Conservation (phyloP, 306 rosid species). For the Urtica urens region DNA sequence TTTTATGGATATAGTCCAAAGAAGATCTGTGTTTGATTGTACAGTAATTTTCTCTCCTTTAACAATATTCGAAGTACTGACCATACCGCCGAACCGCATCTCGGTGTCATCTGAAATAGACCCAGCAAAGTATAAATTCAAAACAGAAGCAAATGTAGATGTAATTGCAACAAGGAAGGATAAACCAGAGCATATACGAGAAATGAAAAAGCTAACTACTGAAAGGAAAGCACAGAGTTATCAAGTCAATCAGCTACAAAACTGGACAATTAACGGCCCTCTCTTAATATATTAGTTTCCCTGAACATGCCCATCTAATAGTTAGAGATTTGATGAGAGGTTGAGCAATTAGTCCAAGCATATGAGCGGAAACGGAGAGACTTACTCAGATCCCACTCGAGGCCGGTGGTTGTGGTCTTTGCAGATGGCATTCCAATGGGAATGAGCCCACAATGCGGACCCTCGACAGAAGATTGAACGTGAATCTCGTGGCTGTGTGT, state of each 20-base stretch:
- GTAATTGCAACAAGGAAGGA: too few relatives aligned
- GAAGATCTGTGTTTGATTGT: slow-evolving; percentile 83
- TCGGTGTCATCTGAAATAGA: slow-evolving; percentile 49
- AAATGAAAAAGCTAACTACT: too few relatives aligned
- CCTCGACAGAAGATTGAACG: slow-evolving; percentile 62
- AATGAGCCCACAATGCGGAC: slow-evolving; percentile 91
- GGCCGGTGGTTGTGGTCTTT: slow-evolving; percentile 82
- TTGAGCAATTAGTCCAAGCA: not conserved
- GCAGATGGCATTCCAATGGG: slow-evolving; percentile 79
- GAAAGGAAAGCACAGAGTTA: too few relatives aligned
- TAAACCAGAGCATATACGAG: too few relatives aligned
- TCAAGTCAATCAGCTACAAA: too few relatives aligned
- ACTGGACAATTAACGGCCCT: too few relatives aligned
- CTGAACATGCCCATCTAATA: too few relatives aligned
- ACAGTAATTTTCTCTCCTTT: slow-evolving; percentile 58
- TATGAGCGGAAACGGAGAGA: not conserved
- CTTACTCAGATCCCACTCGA: slow-evolving; percentile 89
- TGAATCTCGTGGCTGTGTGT: slow-evolving; percentile 53
- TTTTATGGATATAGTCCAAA: slow-evolving; percentile 84
- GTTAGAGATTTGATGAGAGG: not conserved
- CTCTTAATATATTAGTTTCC: too few relatives aligned
- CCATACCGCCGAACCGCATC: slow-evolving; percentile 79
- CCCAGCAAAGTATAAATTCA: too few relatives aligned
- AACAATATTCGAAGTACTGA: slow-evolving; percentile 79
- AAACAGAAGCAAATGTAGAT: too few relatives aligned